Conservation (phyloP, 2,329 filamentous ascomycete genomes). For the Pseudocercospora macadamiae region DNA sequence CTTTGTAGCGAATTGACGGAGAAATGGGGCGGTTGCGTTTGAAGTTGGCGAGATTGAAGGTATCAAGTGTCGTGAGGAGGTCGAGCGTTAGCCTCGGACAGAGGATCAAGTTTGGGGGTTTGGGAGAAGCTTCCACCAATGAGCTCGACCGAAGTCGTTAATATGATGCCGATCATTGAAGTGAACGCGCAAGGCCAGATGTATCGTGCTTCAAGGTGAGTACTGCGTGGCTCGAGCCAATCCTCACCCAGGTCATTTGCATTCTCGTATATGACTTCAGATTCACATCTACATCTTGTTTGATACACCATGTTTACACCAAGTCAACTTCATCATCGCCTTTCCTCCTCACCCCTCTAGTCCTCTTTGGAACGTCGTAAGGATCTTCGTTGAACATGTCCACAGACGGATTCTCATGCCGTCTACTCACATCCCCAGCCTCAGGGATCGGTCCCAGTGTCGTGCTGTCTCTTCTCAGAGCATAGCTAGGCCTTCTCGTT, state of each 20-base stretch:
- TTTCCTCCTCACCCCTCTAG: neutral
- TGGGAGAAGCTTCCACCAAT: conserved; percentile 8
- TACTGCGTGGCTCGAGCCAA: neutral
- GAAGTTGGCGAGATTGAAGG: neutral
- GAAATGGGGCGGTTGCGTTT: neutral
- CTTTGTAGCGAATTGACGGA: neutral
- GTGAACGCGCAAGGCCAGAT: neutral
- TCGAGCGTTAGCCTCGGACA: neutral
- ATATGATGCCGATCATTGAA: too few species aligned
- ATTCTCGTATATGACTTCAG: too few species aligned
- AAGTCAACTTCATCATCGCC: neutral
- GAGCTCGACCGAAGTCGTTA: too few species aligned
- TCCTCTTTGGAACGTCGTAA: conserved; percentile 3
- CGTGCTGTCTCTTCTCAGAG: neutral
- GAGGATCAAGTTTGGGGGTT: neutral
- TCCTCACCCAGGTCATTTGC: too few species aligned
- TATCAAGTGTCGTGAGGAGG: conserved; percentile 5
- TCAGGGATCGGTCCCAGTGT: conserved; percentile 7
- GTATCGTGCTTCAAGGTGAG: neutral
- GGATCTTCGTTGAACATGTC: neutral
- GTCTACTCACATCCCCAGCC: conserved; percentile 11
- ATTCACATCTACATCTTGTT: too few species aligned
- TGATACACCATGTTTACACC: too few species aligned
- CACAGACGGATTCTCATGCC: conserved; percentile 5
- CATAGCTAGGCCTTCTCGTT: neutral